Conservation (phyloP, 2,329 filamentous ascomycete genomes). For the Alternaria sp. region DNA sequence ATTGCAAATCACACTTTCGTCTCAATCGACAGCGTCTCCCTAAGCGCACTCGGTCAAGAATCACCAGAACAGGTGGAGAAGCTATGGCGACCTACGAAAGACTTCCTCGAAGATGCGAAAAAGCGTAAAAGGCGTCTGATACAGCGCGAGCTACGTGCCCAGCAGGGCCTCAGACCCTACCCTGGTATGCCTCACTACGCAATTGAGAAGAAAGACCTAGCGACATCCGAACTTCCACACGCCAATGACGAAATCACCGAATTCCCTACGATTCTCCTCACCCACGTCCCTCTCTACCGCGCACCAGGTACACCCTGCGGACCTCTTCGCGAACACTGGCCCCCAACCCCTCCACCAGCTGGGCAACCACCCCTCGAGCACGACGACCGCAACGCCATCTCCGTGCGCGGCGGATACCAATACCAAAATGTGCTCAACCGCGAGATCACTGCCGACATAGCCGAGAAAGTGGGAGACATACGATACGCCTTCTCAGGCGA, state of each 20-base stretch:
- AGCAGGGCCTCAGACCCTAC: constrained; percentile 68
- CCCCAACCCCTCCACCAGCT: constrained; percentile 70
- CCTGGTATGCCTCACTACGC: constrained; percentile 67
- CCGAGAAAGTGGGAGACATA: constrained; percentile 82
- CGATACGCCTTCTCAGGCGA: constrained; percentile 92
- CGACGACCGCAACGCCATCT: constrained; percentile 81
- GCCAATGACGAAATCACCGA: constrained; percentile 61
- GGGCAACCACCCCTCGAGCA: constrained; percentile 64
- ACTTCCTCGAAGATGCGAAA: constrained; percentile 77
- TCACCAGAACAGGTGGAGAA: constrained; percentile 61
- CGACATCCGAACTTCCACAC: constrained; percentile 41
- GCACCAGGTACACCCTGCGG: constrained; percentile 86
- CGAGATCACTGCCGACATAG: constrained; percentile 76
- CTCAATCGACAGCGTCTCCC: constrained; percentile 85
- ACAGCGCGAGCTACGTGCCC: constrained; percentile 71
- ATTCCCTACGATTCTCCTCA: constrained; percentile 87
- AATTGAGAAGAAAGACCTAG: constrained; percentile 62
- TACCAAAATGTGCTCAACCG: constrained; percentile 93
- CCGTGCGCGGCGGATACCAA: constrained; percentile 83
- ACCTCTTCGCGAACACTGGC: constrained; percentile 83
- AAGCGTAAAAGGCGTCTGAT: constrained; percentile 72
- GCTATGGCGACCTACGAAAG: constrained; percentile 78
- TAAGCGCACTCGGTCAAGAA: constrained; percentile 75
- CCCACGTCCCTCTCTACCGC: constrained; percentile 90
- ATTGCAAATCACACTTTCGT: constrained; percentile 96